A percentile compares a stretch with the other conserved stretches of the same genome.
Evolutionary conservation across 129 eudicot species (phyloP).

Genomic region (Smallanthus sonchifolius): DNA sequence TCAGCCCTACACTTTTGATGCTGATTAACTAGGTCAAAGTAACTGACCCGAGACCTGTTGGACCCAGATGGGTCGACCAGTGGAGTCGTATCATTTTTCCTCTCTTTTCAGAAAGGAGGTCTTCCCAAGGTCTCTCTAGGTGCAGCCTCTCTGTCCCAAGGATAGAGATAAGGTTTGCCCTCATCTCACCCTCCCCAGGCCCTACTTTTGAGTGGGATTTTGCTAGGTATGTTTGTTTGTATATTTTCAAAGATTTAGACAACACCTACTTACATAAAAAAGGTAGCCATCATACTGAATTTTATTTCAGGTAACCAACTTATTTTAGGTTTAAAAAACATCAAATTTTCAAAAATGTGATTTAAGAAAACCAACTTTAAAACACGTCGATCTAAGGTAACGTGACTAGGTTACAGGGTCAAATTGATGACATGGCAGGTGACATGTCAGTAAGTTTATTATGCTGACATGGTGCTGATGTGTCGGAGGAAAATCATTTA

Average conservation of each 20-base stretch:
- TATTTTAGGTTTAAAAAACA: background rate
- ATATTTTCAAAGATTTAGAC: background rate
- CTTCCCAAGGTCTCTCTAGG: too few relatives aligned
- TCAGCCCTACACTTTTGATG: too few relatives aligned
- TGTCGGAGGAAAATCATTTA: background rate
- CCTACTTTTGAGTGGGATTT: too few relatives aligned
- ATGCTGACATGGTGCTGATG: background rate
- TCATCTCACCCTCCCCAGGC: too few relatives aligned
- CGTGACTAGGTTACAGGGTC: background rate
- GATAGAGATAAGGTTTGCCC: too few relatives aligned
- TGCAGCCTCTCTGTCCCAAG: too few relatives aligned
- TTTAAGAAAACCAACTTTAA: background rate
- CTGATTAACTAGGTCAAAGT: too few relatives aligned
- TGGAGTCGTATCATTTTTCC: too few relatives aligned
- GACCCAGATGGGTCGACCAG: too few relatives aligned
- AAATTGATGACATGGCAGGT: background rate
- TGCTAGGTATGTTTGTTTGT: too few relatives aligned
- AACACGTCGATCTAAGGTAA: background rate
- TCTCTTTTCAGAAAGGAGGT: too few relatives aligned
- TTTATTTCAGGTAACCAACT: background rate
- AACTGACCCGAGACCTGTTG: too few relatives aligned
- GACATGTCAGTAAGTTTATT: background rate
- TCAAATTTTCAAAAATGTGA: background rate
- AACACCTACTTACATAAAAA: background rate
- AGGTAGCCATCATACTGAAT: background rate